phyloP scores from a whole-genome alignment of 2,329 filamentous ascomycete genomes.

The Parastagonospora nodorum region DNA sequence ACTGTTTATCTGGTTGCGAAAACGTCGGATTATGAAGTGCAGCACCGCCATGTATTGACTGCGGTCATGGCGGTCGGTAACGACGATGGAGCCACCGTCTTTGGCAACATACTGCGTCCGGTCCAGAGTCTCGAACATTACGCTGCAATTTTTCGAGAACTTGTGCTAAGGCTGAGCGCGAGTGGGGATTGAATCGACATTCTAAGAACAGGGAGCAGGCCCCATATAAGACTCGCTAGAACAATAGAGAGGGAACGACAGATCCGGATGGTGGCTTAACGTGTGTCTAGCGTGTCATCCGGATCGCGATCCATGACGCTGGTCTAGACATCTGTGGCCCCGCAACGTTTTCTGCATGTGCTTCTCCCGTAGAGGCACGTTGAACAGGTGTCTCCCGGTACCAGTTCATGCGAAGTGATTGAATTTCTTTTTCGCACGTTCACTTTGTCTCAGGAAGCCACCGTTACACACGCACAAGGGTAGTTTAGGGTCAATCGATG shows the following conservation, averaged over 20 bases:
- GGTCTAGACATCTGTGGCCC: not conserved
- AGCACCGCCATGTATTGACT: slow-evolving; percentile 47
- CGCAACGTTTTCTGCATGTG: slow-evolving; percentile 3
- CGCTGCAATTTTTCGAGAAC: not conserved
- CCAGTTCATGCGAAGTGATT: not conserved
- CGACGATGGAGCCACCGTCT: slow-evolving; percentile 29
- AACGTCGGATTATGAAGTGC: slow-evolving; percentile 45
- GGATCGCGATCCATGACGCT: slow-evolving; percentile 1
- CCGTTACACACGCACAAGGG: slow-evolving; percentile 3
- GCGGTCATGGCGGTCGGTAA: slow-evolving; percentile 47
- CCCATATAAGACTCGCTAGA: not conserved
- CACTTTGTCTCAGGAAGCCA: slow-evolving; percentile 11
- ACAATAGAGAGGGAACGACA: not conserved
- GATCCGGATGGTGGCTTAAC: not conserved
- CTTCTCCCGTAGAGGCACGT: slow-evolving; percentile 6
- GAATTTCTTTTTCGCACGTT: slow-evolving; percentile 8
- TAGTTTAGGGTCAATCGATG: not conserved
- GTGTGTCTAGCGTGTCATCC: slow-evolving; percentile 3
- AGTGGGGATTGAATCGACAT: not conserved
- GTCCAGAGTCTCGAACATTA: slow-evolving; percentile 5
- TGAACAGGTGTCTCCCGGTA: not conserved
- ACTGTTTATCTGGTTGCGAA: slow-evolving; percentile 44
- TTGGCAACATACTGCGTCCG: slow-evolving; percentile 4
- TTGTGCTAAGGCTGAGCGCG: not conserved
- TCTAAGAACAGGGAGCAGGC: not conserved